phyloP scores from a whole-genome alignment of 306 rosid species.

The Potentilla sterilis region DNA sequence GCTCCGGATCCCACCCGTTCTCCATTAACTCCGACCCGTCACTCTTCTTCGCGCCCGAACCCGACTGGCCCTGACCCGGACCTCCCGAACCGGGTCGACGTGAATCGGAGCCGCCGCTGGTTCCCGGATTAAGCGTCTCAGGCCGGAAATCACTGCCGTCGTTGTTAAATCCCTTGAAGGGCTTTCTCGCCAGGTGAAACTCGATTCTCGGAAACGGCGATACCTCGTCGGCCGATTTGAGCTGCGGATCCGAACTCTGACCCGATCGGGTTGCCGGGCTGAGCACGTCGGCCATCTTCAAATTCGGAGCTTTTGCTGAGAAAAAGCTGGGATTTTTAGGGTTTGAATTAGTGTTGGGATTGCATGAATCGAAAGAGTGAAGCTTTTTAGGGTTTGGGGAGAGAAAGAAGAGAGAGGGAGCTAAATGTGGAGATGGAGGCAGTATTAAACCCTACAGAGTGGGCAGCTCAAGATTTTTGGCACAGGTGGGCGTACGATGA shows the following conservation, averaged over 20 bases:
- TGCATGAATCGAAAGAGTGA: not conserved
- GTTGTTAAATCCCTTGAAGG: constrained; percentile 51
- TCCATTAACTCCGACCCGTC: constrained; percentile 64
- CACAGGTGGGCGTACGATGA: not conserved
- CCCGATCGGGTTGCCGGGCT: constrained; percentile 10
- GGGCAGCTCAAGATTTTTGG: constrained; percentile 20
- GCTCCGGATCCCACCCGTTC: constrained; percentile 83
- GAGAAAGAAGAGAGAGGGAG: constrained; percentile 31
- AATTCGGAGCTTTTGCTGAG: not conserved
- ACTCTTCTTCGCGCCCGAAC: constrained; percentile 35
- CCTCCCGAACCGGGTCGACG: constrained; percentile 19
- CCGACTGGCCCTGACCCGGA: constrained; percentile 10
- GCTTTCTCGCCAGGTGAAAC: constrained; percentile 51
- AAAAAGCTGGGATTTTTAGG: not conserved
- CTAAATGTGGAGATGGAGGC: not conserved
- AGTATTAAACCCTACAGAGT: constrained; percentile 78
- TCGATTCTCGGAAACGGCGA: constrained; percentile 40
- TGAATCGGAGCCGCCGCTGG: constrained; percentile 29
- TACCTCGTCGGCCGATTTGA: constrained; percentile 18
- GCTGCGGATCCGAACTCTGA: constrained; percentile 22
- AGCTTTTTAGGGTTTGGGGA: not conserved
- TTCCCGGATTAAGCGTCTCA: constrained; percentile 73
- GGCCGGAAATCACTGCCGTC: constrained; percentile 55
- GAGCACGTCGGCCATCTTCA: constrained; percentile 36
- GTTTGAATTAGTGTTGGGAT: not conserved